Evolutionary conservation across 805 yeast species (phyloP).

Genomic region (Yarrowia keelungensis): DNA sequence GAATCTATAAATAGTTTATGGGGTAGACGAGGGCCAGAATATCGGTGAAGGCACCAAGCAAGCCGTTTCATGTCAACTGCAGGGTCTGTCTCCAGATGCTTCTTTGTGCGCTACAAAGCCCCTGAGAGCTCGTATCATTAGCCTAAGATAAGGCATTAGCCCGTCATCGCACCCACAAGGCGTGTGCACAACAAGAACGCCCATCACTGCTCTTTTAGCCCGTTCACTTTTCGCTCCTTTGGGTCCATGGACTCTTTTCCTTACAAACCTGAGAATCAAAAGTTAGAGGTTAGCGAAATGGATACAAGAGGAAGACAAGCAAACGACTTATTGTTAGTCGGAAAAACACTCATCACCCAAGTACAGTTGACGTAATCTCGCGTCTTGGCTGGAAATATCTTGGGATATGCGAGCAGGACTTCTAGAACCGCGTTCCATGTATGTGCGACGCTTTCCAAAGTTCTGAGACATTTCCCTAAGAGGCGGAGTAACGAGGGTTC

Average conservation of each 20-base stretch:
- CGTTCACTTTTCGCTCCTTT: slow-evolving; percentile 17
- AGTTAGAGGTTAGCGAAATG: slow-evolving; percentile 2
- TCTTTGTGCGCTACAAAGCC: too few species aligned
- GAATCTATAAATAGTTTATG: slow-evolving; percentile 9
- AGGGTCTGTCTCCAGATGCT: too few species aligned
- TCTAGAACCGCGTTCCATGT: background rate
- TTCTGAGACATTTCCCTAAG: slow-evolving; percentile 2
- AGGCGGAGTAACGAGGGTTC: background rate
- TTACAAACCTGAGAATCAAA: slow-evolving; percentile 5
- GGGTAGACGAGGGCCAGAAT: too few species aligned
- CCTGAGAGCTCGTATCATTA: background rate
- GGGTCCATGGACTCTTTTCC: background rate
- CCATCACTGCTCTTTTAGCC: background rate
- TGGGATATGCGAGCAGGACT: background rate
- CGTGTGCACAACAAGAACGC: background rate
- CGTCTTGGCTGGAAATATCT: background rate
- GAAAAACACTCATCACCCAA: too few species aligned
- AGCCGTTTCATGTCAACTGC: too few species aligned
- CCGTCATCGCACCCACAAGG: background rate
- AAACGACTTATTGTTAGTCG: too few species aligned
- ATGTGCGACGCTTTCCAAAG: background rate
- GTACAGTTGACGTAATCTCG: background rate
- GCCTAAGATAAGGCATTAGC: slow-evolving; percentile 8
- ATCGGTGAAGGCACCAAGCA: too few species aligned
- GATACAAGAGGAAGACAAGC: too few species aligned